Evolutionary conservation across 1,139 yeast species (phyloP).

Genomic region (Debaryomyces coudertii): DNA sequence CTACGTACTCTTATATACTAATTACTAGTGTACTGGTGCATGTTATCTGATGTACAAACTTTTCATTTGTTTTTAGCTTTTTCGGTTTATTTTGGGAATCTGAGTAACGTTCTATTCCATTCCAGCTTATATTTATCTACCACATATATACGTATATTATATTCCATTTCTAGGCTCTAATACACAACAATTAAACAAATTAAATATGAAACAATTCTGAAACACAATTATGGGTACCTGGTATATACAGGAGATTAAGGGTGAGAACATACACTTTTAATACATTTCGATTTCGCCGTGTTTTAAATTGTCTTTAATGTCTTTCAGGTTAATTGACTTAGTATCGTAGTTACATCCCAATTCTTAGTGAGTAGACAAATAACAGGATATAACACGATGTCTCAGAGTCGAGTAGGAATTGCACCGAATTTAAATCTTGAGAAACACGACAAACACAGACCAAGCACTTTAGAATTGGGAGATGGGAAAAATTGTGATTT

Average conservation of each 20-base stretch:
- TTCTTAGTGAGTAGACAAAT: neutral
- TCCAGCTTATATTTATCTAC: neutral
- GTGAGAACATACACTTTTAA: conserved; percentile 11
- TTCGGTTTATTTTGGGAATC: neutral
- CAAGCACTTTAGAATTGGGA: conserved; percentile 25
- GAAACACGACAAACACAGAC: conserved; percentile 27
- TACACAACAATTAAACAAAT: neutral
- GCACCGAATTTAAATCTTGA: conserved; percentile 16
- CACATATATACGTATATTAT: neutral
- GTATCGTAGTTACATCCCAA: neutral
- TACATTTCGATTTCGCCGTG: conserved; percentile 5
- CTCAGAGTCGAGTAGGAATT: conserved; percentile 23
- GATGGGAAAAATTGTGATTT: conserved; percentile 20
- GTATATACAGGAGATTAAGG: conserved; percentile 8
- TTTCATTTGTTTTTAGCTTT: neutral
- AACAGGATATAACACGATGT: conserved; percentile 14
- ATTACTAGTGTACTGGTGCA: neutral
- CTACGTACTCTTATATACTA: neutral
- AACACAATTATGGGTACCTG: neutral
- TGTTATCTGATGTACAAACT: neutral
- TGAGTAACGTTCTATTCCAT: neutral
- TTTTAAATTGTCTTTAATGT: neutral
- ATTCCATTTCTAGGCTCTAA: conserved; percentile 6
- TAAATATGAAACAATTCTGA: conserved; percentile 8
- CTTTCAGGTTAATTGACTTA: neutral